These are phyloP conservation scores for Pseudoturritis turrita DNA, from an alignment of 345 rosid genomes.

Conservation along the genomic window DNA sequence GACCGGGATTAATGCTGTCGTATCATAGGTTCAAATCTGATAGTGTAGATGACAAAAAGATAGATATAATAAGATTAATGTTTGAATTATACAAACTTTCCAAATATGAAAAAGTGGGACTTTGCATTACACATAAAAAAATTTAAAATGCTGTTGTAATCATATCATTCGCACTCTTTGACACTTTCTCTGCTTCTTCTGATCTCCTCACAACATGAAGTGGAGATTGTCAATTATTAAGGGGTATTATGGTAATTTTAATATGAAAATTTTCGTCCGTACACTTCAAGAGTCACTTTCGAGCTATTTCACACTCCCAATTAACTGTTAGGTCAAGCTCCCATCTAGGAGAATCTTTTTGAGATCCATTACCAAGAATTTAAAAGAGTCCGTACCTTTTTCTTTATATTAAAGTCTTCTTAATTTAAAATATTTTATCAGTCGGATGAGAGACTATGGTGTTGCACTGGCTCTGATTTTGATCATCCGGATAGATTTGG, in stretches of 20 bases:
- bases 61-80: not conserved
- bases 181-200: not conserved
- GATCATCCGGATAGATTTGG: no score
- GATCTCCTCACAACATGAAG: slow-evolving; percentile 11
- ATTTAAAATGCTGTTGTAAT: slow-evolving; percentile 27
- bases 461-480: not conserved
- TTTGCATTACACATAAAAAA: not conserved
- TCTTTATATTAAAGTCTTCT: not conserved
- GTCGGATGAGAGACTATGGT: not conserved
- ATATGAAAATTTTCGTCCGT: not conserved
- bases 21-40: not conserved
- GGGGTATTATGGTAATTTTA: not conserved
- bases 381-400: slow-evolving; percentile 15
- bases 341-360: slow-evolving; percentile 25
- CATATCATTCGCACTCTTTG: slow-evolving; percentile 22
- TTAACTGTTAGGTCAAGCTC: slow-evolving; percentile 32
- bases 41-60: not conserved
- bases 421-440: not conserved
- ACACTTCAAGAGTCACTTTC: slow-evolving; percentile 24
- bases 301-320: slow-evolving; percentile 29
- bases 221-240: slow-evolving; percentile 17
- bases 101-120: slow-evolving; percentile 19
- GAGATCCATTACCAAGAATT: slow-evolving; percentile 1
- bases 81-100: slow-evolving; percentile 9
- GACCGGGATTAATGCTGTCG: not conserved